These are phyloP conservation scores for Lactuca sativa DNA, from an alignment of 129 eudicot species.

Conservation along the genomic window DNA sequence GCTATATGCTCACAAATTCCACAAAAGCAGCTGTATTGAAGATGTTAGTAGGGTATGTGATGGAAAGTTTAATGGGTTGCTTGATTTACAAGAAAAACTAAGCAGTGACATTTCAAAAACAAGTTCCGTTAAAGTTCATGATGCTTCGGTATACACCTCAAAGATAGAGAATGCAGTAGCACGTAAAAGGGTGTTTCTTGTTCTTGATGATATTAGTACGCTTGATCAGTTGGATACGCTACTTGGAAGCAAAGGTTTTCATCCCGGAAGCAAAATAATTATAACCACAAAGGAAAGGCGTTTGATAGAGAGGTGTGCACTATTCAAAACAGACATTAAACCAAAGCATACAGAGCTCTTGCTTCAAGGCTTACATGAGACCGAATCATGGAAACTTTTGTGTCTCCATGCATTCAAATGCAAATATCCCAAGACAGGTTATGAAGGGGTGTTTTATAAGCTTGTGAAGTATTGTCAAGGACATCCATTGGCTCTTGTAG, in stretches of 20 bases:
- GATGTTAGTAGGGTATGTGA: too few relatives aligned
- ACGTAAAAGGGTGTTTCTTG: too few relatives aligned
- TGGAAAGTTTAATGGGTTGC: too few relatives aligned
- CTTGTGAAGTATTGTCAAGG: too few relatives aligned
- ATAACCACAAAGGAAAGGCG: constrained; percentile 21
- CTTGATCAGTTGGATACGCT: too few relatives aligned
- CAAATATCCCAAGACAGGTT: too few relatives aligned
- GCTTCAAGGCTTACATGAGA: constrained; percentile 4
- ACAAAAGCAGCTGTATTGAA: constrained; percentile 7
- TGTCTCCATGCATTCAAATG: constrained; percentile 35
- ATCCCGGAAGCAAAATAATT: constrained; percentile 41
- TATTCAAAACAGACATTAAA: too few relatives aligned
- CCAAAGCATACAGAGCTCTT: neutral
- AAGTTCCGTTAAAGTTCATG: neutral
- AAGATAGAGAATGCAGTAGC: too few relatives aligned
- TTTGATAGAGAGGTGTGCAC: neutral
- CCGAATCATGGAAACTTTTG: constrained; percentile 26
- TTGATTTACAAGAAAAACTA: constrained; percentile 22
- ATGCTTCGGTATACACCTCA: neutral
- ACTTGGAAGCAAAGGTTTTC: too few relatives aligned
- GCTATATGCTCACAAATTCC: neutral
- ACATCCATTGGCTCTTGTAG: too few relatives aligned
- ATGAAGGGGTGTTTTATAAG: too few relatives aligned
- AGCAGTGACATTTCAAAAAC: constrained; percentile 17
- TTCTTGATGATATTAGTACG: too few relatives aligned